These are phyloP conservation scores for Castanea mollissima DNA, from an alignment of 306 rosid genomes.

Conservation along the genomic window DNA sequence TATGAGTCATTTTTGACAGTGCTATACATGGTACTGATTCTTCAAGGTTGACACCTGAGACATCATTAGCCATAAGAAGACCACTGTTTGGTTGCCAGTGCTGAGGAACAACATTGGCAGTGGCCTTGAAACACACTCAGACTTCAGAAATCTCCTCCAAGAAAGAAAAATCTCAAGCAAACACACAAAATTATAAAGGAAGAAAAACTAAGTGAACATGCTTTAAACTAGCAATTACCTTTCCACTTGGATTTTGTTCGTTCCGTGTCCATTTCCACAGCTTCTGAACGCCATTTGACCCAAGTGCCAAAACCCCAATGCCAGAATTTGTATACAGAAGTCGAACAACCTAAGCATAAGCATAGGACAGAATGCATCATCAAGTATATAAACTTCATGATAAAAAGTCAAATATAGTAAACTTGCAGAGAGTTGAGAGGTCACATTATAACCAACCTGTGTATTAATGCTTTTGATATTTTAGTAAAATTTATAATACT, in stretches of 20 bases:
- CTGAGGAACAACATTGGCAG: constrained; percentile 74
- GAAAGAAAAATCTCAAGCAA: constrained; percentile 2
- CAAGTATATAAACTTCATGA: constrained; percentile 16
- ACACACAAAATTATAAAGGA: constrained; percentile 11
- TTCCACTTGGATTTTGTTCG: constrained; percentile 66
- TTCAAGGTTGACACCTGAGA: constrained; percentile 79
- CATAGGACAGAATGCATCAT: constrained; percentile 1
- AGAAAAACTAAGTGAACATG: background rate
- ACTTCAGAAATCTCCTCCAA: constrained; percentile 36
- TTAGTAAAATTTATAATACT: no score
- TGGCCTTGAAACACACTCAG: constrained; percentile 56
- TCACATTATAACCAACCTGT: no score
- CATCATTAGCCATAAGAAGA: constrained; percentile 79
- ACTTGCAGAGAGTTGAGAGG: no score
- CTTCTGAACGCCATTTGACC: constrained; percentile 80
- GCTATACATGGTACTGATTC: constrained; percentile 88
- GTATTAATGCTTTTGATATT: no score
- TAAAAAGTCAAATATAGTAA: background rate
- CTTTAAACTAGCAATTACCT: constrained; percentile 43
- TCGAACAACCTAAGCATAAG: constrained; percentile 57
- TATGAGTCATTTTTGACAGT: constrained; percentile 83
- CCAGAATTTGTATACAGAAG: constrained; percentile 79
- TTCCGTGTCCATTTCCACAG: constrained; percentile 86
- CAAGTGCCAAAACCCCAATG: constrained; percentile 82
- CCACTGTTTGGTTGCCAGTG: constrained; percentile 92